phyloP scores from a whole-genome alignment of 2,329 filamentous ascomycete species.

The Penicillium sp. region DNA sequence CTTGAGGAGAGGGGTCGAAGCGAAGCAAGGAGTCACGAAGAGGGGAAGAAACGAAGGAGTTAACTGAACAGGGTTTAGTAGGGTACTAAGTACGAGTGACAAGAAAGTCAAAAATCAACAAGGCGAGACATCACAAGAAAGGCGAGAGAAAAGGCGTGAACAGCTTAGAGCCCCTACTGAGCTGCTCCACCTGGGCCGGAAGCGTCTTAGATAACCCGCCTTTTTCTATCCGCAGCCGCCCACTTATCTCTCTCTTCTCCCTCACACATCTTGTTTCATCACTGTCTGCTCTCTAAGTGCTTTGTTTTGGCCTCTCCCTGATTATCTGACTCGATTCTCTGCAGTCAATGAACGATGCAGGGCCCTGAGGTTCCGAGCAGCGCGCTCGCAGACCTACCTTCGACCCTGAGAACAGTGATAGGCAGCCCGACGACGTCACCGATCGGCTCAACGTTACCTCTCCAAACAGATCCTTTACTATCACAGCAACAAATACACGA shows the following conservation, averaged over 20 bases:
- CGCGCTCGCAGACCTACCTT: constrained; percentile 37
- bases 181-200: constrained; percentile 18
- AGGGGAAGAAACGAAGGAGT: constrained; percentile 9
- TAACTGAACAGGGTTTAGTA: not conserved
- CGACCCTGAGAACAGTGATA: constrained; percentile 36
- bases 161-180: not conserved
- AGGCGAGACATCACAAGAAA: not conserved
- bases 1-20: constrained; percentile 13
- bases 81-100: no score
- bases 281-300: not conserved
- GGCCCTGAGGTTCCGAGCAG: constrained; percentile 41
- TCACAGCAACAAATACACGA: constrained; percentile 23
- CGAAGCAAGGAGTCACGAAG: constrained; percentile 22
- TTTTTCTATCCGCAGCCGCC: constrained; percentile 16
- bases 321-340: not conserved
- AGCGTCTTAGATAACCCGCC: constrained; percentile 29
- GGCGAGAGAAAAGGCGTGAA: constrained; percentile 3
- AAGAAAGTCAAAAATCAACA: not conserved
- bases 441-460: constrained; percentile 19
- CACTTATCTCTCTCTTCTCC: constrained; percentile 17
- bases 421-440: constrained; percentile 31
- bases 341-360: constrained; percentile 42
- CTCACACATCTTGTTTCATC: constrained; percentile 3
- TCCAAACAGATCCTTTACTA: constrained; percentile 13
- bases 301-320: constrained; percentile 1